Base-by-base conservation (phyloP, 2,329 filamentous ascomycete species). In the Nannizziopsis barbatae region DNA sequence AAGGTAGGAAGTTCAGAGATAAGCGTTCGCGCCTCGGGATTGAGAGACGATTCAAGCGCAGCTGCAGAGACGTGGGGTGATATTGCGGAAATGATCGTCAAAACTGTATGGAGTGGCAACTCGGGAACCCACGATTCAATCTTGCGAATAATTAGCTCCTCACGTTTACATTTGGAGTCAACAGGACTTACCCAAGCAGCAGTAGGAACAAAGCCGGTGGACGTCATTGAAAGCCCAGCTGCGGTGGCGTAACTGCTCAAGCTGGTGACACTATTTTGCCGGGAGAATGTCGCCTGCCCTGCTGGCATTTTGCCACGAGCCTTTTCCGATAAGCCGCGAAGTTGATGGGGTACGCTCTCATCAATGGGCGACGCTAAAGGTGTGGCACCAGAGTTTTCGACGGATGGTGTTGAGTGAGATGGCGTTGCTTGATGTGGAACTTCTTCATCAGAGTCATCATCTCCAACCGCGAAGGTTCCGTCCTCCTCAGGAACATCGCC, bases 321-420 rank as follows among this genome's bases (percentile, higher is more conserved):
- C 65, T 96, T 98, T 66, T 96, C 92, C 15, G 90, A 95, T 86
- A 96, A 95, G 47, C 88, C 88, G 50, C 86, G 79, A 27, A 94
- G 65, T 62, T 95, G 89, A 15, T 81, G 75, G 11, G 87, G 88
- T 8, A 94, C 79, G 3, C 84, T 83, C 52, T 93, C 88, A 51
- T 93, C 87, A 0, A 77, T 68, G 0, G 78, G 79, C 0, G 76
- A 77, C 22, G 79, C 78, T 15, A 84, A 72, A 0, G 86, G 90
- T 3, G 84, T 81, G 17, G 83, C 77, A 33, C 80, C 75, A 14
- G 76, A 77, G 14, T 68, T 71, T 44, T 66, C 65, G 32, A 53
- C 76, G 74, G 57, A 80, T 66, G 52, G 75, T 68, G 63, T 84
- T 71, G 64, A 80, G 20, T 66, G 67, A 2, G 67, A 66, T 1